Percentiles rank a stretch among this genome's conserved stretches.
phyloP scores from a whole-genome alignment of 2,329 filamentous ascomycete genomes.

The Fusarium sp. region DNA sequence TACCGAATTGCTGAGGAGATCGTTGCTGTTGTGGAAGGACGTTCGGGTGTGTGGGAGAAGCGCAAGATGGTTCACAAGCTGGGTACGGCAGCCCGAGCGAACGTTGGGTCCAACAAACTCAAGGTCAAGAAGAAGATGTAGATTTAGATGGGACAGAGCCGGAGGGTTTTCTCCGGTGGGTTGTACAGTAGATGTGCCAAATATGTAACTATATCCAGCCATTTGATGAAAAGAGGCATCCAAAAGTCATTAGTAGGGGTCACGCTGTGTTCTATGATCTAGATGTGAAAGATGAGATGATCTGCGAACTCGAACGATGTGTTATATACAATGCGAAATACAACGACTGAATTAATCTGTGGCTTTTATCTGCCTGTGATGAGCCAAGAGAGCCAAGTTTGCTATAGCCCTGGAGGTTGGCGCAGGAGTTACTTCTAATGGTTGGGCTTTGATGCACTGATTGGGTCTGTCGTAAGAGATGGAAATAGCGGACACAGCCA shows the following conservation, averaged over 20 bases:
- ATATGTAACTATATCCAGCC: slow-evolving; percentile 48
- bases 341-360: not conserved
- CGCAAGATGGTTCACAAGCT: slow-evolving; percentile 82
- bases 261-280: not conserved
- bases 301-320: not conserved
- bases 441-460: slow-evolving; percentile 15
- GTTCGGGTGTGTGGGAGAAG: slow-evolving; percentile 85
- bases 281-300: not conserved
- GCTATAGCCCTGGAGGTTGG: not conserved
- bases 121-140: slow-evolving; percentile 53
- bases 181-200: slow-evolving; percentile 48
- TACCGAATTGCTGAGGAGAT: slow-evolving; percentile 86
- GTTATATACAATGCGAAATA: not conserved
- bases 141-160: slow-evolving; percentile 16
- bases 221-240: slow-evolving; percentile 39
- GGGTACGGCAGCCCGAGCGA: slow-evolving; percentile 81
- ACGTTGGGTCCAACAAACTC: slow-evolving; percentile 62
- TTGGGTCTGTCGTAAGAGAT: slow-evolving; percentile 6
- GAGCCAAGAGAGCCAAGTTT: not conserved
- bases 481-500: slow-evolving; percentile 23
- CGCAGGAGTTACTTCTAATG: not conserved
- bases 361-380: no score
- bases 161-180: slow-evolving; percentile 10
- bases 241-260: not conserved
- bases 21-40: slow-evolving; percentile 86